Evolutionary conservation across 2,329 filamentous ascomycete species (phyloP), one percentile per base, ranked within the genome.

Genomic region (Ophiostoma quercus): DNA sequence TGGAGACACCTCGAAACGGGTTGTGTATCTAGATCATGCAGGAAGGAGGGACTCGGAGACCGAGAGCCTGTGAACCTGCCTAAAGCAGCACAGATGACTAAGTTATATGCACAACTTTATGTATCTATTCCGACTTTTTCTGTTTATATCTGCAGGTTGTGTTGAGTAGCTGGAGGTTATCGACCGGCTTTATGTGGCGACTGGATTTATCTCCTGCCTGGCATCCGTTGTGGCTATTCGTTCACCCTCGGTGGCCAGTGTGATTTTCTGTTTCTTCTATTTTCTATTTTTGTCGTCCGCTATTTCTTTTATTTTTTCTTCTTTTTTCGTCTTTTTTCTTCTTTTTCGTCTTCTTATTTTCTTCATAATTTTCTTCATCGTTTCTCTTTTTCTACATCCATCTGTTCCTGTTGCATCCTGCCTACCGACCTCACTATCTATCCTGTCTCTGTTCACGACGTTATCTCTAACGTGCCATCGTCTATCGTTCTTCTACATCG

Each of bases 21-120:
- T 14, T 57, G n/a, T 14, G 51, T 25, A 57, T 57, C 51, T 57
- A 57, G 51, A 57, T 57, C 11, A 57, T 57, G 51, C 51, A 57
- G 51, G 51, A 57, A 57, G n/a, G 51, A 25, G 51, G 51, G 51
- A 57, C 51, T 6, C 16, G 16, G 43, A 57, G 51, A 57, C 51
- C 51, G 51, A 25, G 51, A 57, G 51, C 51, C 51, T 25, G 51
- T 7, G 22, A 57, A 14, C 22, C 51, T 57, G 51, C 51, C 51
- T 25, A 25, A 57, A 25, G n/a, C 22, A 57, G 51, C 16, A 22
- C 2, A 11, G 51, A 57, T 57, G 51, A 57, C 51, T 57, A 57
- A 57, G 51, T 57, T 57, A 25, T 25, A 25, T 25, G 51, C 51
- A 25, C n/a, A 57, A 12, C 16, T 47, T 47, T 57, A 25, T 22